These are phyloP conservation scores for Saccharomyces pastorianus DNA, from an alignment of 1,139 yeast species.

Conservation along the genomic window DNA sequence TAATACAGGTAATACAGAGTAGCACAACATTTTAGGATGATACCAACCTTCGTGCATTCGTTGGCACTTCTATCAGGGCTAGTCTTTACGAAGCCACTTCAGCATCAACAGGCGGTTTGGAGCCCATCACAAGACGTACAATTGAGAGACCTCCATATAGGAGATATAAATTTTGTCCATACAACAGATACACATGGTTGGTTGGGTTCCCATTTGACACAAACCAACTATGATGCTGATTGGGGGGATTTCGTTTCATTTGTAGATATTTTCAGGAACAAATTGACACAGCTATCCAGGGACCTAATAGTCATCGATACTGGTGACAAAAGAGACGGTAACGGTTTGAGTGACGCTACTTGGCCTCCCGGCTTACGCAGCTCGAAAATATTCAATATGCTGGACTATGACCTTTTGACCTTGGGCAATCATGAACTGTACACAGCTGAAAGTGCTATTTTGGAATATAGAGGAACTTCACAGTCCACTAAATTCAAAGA, in stretches of 20 bases:
- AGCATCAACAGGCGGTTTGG: background rate
- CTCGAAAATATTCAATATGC: conserved; percentile 53
- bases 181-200: conserved; percentile 97
- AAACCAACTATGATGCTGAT: conserved; percentile 66
- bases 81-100: background rate
- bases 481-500: conserved; percentile 46
- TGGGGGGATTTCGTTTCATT: conserved; percentile 92
- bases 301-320: conserved; percentile 76
- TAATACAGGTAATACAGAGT: background rate
- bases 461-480: conserved; percentile 57
- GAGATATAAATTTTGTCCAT: conserved; percentile 72
- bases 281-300: conserved; percentile 38
- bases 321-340: conserved; percentile 94
- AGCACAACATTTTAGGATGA: background rate
- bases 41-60: background rate
- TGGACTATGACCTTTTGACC: conserved; percentile 71
- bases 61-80: background rate
- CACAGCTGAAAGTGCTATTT: conserved; percentile 52
- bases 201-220: conserved; percentile 81
- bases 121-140: background rate
- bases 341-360: conserved; percentile 75
- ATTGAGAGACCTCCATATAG: conserved; percentile 43
- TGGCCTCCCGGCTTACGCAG: conserved; percentile 59
- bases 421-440: conserved; percentile 92
- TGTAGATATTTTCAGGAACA: conserved; percentile 39